Conservation (phyloP, 768 basidiomycete genomes). For the Suillus alpinus region DNA sequence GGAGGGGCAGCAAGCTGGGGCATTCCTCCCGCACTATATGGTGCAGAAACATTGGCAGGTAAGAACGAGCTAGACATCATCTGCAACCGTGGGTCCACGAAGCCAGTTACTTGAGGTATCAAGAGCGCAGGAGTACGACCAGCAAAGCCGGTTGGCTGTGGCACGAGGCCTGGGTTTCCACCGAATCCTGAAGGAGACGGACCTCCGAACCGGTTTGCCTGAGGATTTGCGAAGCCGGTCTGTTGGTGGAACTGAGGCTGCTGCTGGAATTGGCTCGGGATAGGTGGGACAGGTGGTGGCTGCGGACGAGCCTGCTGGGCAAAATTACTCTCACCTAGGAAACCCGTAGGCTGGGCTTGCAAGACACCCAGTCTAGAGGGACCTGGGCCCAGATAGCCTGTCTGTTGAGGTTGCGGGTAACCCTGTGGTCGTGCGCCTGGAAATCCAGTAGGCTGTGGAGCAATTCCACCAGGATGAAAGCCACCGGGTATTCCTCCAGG, state of each 20-base stretch:
- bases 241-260: conserved; percentile 40
- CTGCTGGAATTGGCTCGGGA: conserved; percentile 62
- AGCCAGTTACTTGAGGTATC: conserved; percentile 76
- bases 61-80: conserved; percentile 94
- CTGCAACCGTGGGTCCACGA: conserved; percentile 75
- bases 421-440: conserved; percentile 30
- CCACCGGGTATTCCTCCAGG: conserved; percentile 29
- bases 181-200: conserved; percentile 17
- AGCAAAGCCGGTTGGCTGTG: conserved; percentile 45
- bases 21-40: conserved; percentile 54
- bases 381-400: conserved; percentile 40
- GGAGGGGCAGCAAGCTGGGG: conserved; percentile 60
- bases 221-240: conserved; percentile 52
- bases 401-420: conserved; percentile 30
- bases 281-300: conserved; percentile 64
- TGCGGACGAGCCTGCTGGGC: conserved; percentile 40
- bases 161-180: conserved; percentile 7
- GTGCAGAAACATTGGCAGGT: conserved; percentile 66
- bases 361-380: conserved; percentile 33
- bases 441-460: conserved; percentile 63
- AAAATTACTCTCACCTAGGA: conserved; percentile 31
- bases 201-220: conserved; percentile 46
- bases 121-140: conserved; percentile 45
- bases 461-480: conserved; percentile 36
- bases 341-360: conserved; percentile 55